Conservation (phyloP, 1,284 basidiomycete species). For the Ustilago xerochloae region DNA sequence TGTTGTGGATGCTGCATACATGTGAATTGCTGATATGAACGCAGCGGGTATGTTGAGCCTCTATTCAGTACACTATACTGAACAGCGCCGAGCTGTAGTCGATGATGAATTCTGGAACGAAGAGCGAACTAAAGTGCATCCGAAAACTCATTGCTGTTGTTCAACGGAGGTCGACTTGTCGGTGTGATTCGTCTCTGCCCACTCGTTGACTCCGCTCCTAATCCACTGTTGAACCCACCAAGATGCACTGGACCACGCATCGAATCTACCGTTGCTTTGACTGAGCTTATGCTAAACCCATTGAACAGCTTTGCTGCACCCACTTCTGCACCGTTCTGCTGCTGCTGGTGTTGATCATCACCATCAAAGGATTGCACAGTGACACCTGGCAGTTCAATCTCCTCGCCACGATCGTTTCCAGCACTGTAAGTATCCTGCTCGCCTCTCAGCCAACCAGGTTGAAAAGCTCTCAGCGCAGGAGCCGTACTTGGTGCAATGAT, state of each 20-base stretch:
- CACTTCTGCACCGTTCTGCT: slow-evolving; percentile 1
- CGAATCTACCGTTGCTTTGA: slow-evolving; percentile 64
- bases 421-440: neutral
- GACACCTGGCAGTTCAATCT: slow-evolving; percentile 54
- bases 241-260: slow-evolving; percentile 45
- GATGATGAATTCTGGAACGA: neutral
- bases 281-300: slow-evolving; percentile 56
- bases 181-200: slow-evolving; percentile 51
- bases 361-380: slow-evolving; percentile 57
- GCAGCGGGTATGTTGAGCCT: neutral
- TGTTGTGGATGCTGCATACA: neutral
- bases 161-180: slow-evolving; percentile 52
- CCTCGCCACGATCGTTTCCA: slow-evolving; percentile 1
- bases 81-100: too few species aligned
- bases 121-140: neutral
- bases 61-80: too few species aligned
- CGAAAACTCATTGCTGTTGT: slow-evolving; percentile 14
- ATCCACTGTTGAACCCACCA: slow-evolving; percentile 1
- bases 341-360: slow-evolving; percentile 34
- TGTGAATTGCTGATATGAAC: neutral
- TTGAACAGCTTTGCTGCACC: slow-evolving; percentile 37
- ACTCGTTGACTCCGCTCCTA: slow-evolving; percentile 5
- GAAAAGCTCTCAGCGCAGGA: slow-evolving; percentile 17
- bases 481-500: slow-evolving; percentile 34
- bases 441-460: slow-evolving; percentile 32